These are phyloP conservation scores for Lactifluus hygrophoroides DNA, from an alignment of 768 basidiomycete species.

Conservation along the genomic window DNA sequence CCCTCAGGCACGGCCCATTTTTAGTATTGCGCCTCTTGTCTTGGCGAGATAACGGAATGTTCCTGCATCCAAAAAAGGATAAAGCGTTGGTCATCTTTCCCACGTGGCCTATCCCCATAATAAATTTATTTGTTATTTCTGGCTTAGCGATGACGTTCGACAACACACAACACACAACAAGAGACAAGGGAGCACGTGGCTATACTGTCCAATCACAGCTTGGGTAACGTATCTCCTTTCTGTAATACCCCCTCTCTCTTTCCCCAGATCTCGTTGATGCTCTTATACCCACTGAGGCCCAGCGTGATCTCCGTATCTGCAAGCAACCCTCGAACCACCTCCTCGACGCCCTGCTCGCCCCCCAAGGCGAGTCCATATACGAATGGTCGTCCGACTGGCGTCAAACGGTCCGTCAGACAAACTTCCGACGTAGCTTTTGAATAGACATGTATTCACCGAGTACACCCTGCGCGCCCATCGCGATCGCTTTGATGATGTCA, in stretches of 20 bases:
- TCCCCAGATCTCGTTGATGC: slow-evolving; percentile 52
- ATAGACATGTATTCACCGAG: slow-evolving; percentile 43
- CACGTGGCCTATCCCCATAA: too few relatives aligned
- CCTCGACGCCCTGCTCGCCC: slow-evolving; percentile 68
- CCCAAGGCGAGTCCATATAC: slow-evolving; percentile 64
- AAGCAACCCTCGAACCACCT: slow-evolving; percentile 57
- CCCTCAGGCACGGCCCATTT: too few relatives aligned
- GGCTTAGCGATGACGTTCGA: too few relatives aligned
- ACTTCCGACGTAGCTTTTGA: neutral
- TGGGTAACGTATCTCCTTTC: slow-evolving; percentile 29
- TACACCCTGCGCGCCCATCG: slow-evolving; percentile 78
- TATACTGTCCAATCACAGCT: slow-evolving; percentile 6
- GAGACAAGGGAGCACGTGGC: too few relatives aligned
- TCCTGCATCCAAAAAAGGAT: too few relatives aligned
- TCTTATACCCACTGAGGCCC: slow-evolving; percentile 51
- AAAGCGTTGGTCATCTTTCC: too few relatives aligned
- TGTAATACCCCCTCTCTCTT: slow-evolving; percentile 44
- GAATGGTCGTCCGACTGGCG: slow-evolving; percentile 61
- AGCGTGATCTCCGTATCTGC: slow-evolving; percentile 62
- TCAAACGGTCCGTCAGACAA: neutral
- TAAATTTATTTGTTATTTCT: too few relatives aligned
- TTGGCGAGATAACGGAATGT: too few relatives aligned
- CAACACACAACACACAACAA: too few relatives aligned
- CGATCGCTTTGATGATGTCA: slow-evolving; percentile 79
- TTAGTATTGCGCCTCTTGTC: too few relatives aligned